Percentiles rank a stretch among this genome's conserved stretches.
Evolutionary conservation across 2,329 filamentous ascomycete species (phyloP).

Genomic region (Drechslerella dactyloides): DNA sequence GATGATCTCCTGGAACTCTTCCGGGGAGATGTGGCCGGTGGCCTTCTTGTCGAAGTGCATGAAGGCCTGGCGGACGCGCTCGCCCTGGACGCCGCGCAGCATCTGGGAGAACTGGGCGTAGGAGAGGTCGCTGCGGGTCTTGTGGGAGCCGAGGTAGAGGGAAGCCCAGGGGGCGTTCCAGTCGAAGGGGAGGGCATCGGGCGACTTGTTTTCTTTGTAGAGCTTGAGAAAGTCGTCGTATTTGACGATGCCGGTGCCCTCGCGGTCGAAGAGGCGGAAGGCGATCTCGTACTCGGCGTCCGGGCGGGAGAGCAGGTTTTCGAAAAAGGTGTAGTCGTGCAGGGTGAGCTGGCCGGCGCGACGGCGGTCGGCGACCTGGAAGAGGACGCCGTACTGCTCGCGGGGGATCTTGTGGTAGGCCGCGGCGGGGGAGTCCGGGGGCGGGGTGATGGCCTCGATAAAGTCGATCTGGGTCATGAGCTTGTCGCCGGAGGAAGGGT

Average conservation of each 20-base stretch:
- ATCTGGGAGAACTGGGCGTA: conserved; percentile 98
- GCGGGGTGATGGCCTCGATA: conserved; percentile 84
- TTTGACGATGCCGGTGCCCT: conserved; percentile 82
- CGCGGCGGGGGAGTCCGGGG: conserved; percentile 64
- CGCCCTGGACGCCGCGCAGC: conserved; percentile 92
- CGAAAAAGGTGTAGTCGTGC: conserved; percentile 88
- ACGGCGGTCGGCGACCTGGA: conserved; percentile 83
- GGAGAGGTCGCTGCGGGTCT: conserved; percentile 86
- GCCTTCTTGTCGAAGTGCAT: conserved; percentile 86
- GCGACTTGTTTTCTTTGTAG: conserved; percentile 87
- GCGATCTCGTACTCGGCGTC: conserved; percentile 99
- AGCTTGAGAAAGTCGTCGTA: conserved; percentile 85
- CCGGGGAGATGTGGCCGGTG: conserved; percentile 92
- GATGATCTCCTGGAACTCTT: conserved; percentile 97
- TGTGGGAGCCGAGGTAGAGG: conserved; percentile 87
- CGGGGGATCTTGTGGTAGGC: conserved; percentile 99
- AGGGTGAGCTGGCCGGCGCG: conserved; percentile 75
- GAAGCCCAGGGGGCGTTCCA: conserved; percentile 97
- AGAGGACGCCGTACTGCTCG: conserved; percentile 93
- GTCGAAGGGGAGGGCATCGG: conserved; percentile 86
- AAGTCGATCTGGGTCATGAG: conserved; percentile 87
- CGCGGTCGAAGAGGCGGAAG: conserved; percentile 91
- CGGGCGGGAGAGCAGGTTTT: conserved; percentile 89
- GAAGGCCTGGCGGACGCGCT: conserved; percentile 95
- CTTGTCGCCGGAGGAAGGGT: conserved; percentile 76